A percentile compares a stretch with the other conserved stretches of the same genome.
These are phyloP conservation scores for Luffa acutangula DNA, from an alignment of 306 rosid genomes.

Conservation along the genomic window DNA sequence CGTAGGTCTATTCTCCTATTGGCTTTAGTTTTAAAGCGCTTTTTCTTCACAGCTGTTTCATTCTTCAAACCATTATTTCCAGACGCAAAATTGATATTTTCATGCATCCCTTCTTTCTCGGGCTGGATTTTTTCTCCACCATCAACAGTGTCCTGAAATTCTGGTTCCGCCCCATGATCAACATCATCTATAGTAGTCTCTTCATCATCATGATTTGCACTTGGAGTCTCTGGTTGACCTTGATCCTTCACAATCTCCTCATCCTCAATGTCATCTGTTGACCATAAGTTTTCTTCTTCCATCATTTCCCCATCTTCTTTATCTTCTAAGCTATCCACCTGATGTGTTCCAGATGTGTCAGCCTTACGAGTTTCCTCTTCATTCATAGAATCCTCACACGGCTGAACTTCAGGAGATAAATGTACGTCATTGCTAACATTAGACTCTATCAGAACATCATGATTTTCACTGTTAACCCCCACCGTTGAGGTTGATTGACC, in stretches of 20 bases:
- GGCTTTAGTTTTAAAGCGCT: slow-evolving; percentile 26
- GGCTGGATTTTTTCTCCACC: slow-evolving; percentile 13
- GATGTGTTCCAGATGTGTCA: slow-evolving; percentile 3
- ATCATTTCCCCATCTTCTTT: slow-evolving; percentile 7
- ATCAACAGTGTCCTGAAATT: slow-evolving; percentile 5
- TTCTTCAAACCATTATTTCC: slow-evolving; percentile 24
- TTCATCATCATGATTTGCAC: slow-evolving; percentile 1
- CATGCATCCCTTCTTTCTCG: slow-evolving; percentile 12
- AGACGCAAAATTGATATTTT: slow-evolving; percentile 14
- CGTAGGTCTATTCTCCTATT: not conserved
- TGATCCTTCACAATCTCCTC: slow-evolving; percentile 12
- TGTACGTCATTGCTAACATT: not conserved
- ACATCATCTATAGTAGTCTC: not conserved
- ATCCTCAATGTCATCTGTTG: not conserved
- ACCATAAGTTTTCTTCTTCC: slow-evolving; percentile 12
- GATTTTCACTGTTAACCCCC: slow-evolving; percentile 16
- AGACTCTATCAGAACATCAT: not conserved
- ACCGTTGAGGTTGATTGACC: not conserved
- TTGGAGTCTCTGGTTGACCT: not conserved
- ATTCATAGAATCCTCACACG: slow-evolving; percentile 3
- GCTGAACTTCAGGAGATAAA: slow-evolving; percentile 1
- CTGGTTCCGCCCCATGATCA: slow-evolving; percentile 8
- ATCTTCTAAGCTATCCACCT: not conserved
- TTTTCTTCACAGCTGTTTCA: not conserved
- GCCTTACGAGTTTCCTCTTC: slow-evolving; percentile 5